Conservation (phyloP, 164 flowering plant species). For the Nymphaea colorata region DNA sequence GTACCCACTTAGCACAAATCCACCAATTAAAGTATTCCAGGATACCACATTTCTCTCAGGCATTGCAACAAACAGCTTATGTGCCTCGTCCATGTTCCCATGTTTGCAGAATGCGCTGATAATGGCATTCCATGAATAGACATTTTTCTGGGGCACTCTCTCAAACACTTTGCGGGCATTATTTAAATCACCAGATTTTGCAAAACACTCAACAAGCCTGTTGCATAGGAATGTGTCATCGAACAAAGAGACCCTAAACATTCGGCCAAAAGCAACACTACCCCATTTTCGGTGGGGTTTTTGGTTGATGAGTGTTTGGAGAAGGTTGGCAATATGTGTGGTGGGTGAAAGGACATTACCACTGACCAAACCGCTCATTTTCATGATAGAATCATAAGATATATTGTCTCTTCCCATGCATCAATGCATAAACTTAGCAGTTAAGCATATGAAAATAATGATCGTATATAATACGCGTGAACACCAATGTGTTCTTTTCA, state of each 20-base stretch:
- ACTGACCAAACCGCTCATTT: neutral
- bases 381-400: neutral
- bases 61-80: slow-evolving; percentile 41
- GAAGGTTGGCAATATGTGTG: slow-evolving; percentile 27
- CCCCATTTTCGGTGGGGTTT: slow-evolving; percentile 27
- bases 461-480: too few relatives aligned
- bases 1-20: slow-evolving; percentile 28
- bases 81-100: slow-evolving; percentile 24
- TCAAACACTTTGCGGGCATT: slow-evolving; percentile 38
- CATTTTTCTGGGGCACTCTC: slow-evolving; percentile 37
- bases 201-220: slow-evolving; percentile 56
- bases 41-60: slow-evolving; percentile 57
- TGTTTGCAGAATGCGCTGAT: slow-evolving; percentile 31
- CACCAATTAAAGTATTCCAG: slow-evolving; percentile 55
- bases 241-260: slow-evolving; percentile 29
- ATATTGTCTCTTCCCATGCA: neutral
- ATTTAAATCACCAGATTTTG: slow-evolving; percentile 20
- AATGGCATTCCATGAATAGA: slow-evolving; percentile 58
- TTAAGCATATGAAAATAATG: too few relatives aligned
- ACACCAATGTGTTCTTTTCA: too few relatives aligned
- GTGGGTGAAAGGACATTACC: neutral
- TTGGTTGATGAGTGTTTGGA: slow-evolving; percentile 49
- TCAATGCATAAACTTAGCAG: too few relatives aligned
- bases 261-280: slow-evolving; percentile 45
- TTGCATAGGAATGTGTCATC: slow-evolving; percentile 47